Evolutionary conservation across 352 stramenopile species (phyloP), one percentile per base, ranked within the genome.

Genomic region (Halophytophthora polymorphica): DNA sequence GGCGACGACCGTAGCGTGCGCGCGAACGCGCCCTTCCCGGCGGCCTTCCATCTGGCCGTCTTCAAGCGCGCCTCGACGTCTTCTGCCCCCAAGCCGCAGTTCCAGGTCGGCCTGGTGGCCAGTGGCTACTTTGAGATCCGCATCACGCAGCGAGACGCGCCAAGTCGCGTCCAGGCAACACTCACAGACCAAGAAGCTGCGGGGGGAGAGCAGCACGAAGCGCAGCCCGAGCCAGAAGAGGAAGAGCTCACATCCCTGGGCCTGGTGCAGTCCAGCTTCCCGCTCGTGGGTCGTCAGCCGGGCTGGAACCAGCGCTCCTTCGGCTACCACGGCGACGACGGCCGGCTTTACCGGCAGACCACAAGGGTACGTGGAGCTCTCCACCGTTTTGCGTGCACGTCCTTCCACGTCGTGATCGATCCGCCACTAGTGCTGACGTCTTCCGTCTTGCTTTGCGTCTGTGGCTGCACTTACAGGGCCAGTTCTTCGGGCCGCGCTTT

Each of bases 121-220:
- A 85, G 81, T 47, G 75, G 72, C 10, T 93, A 93, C 54, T 93
- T 90, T 56, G 80, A 93, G 58, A 76, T 93, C 44, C 64, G 79
- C n/a, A 83, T 93, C 18, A 36, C 64, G 7, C 50, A 50, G 31
- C 60, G 63, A 29, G 48, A 66, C 31, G 34, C 28, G 14, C 53
- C 58, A 7, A 23, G 36, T n/a, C 45, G 34, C 12, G 29, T 34
- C 12, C 29, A 34, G 12, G 29, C 12, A 12, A 12, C 29, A 34
- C 6, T 12, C 12, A 12, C 29, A 34, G 29, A 34, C 6, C 6
- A 6, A 34, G 6, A 34, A 34, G 6, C 6, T 35, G 25, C n/a
- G 23, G 47, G 14, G 13, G 35, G 28, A 13, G 31, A 38, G 13
- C 19, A 45, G 1, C 44, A 13, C 2, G 44, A 54, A 50, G 40